Percentiles rank a stretch among this genome's conserved stretches.
Conservation (phyloP, 208 protist genomes). For the Spongospora subterranea region DNA sequence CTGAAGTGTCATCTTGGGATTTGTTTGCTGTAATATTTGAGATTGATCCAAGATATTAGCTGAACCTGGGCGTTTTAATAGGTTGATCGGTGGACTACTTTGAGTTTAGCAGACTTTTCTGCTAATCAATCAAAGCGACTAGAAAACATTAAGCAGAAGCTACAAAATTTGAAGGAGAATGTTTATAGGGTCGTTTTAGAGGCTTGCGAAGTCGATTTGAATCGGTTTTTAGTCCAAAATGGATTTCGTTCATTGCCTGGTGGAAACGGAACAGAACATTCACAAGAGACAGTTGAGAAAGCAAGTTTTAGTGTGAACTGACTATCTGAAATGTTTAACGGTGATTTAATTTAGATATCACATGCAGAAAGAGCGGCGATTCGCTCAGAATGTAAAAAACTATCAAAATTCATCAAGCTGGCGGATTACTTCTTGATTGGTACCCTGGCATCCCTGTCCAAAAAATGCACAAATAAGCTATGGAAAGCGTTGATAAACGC, state of each 20-base stretch:
- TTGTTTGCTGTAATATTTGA: conserved; percentile 41
- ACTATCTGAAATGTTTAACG: no score
- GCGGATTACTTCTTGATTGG: conserved; percentile 91
- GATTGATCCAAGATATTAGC: not conserved
- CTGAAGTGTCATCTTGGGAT: conserved; percentile 38
- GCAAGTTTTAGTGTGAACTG: no score
- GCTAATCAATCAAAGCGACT: conserved; percentile 59
- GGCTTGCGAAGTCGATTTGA: conserved; percentile 60
- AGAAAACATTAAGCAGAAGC: conserved; percentile 34
- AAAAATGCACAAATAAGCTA: conserved; percentile 31
- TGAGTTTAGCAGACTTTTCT: conserved; percentile 60
- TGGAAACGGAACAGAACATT: not conserved
- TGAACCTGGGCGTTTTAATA: not conserved
- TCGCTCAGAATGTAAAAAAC: conserved; percentile 70
- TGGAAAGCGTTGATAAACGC: conserved; percentile 2
- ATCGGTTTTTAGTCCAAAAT: conserved; percentile 61
- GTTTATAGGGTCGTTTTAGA: conserved; percentile 57
- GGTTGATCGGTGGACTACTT: conserved; percentile 30
- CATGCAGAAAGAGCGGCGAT: conserved; percentile 27
- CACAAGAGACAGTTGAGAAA: no score
- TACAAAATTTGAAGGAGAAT: not conserved
- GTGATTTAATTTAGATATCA: conserved; percentile 36
- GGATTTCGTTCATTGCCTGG: conserved; percentile 68
- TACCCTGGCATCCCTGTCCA: conserved; percentile 73
- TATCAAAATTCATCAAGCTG: conserved; percentile 89